Percentiles rank a stretch among this genome's conserved stretches.
Evolutionary conservation across 2,329 filamentous ascomycete species (phyloP).

Genomic region (Xylariaceae sp.): DNA sequence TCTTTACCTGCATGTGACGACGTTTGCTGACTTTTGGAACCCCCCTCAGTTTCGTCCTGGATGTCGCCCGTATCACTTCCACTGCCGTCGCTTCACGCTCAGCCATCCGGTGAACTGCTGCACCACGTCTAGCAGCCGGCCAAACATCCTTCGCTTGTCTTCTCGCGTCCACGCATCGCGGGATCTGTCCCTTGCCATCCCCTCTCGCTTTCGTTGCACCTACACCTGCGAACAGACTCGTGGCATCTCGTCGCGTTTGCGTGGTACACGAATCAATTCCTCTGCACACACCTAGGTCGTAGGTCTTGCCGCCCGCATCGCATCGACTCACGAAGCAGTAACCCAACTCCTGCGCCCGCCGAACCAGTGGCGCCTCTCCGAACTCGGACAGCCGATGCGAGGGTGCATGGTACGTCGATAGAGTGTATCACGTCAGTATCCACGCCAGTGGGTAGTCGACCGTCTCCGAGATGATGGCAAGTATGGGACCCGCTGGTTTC

Average conservation of each 20-base stretch:
- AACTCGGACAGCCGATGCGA: conserved; percentile 11
- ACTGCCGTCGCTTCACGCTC: conserved; percentile 16
- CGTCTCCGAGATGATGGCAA: conserved; percentile 62
- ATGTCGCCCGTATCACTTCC: conserved; percentile 16
- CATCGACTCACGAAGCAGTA: background rate
- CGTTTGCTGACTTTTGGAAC: background rate
- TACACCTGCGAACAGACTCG: background rate
- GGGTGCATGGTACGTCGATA: conserved; percentile 46
- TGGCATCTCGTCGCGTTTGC: no score
- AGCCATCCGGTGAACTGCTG: conserved; percentile 12
- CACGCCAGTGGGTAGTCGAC: conserved; percentile 56
- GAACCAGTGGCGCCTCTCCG: background rate
- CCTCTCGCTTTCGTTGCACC: background rate
- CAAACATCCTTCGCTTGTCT: conserved; percentile 3
- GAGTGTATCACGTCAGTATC: conserved; percentile 50
- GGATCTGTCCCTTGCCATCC: background rate
- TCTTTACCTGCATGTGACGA: no score
- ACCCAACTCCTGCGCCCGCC: no score
- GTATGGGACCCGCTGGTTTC: conserved; percentile 58
- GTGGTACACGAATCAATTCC: no score
- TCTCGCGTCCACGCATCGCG: background rate
- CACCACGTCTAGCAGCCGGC: no score
- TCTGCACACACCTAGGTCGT: background rate
- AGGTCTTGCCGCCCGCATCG: conserved; percentile 4
- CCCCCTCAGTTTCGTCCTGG: conserved; percentile 5